Conservation (phyloP, 441 rosid species). For the Theobroma grandiflorum region DNA sequence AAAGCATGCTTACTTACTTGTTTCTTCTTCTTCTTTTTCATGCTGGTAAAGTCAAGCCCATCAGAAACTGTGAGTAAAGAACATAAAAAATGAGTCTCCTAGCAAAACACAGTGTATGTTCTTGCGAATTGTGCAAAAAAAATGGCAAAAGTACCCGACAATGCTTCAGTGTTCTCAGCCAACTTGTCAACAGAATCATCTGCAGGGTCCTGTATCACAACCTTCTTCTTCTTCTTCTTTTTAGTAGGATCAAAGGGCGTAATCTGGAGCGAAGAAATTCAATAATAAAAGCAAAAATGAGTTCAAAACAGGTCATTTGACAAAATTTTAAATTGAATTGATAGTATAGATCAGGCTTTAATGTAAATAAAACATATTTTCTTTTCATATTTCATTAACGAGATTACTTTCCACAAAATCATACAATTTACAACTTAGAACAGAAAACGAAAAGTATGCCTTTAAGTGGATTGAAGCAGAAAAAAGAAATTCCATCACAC, state of each 20-base stretch:
- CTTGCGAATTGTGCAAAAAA: no score
- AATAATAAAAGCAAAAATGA: neutral
- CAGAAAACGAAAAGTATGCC: neutral
- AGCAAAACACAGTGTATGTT: neutral
- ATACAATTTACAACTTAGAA: neutral
- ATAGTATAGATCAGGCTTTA: neutral
- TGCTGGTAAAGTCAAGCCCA: conserved; percentile 79
- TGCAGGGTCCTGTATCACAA: conserved; percentile 38
- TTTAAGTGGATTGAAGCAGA: neutral
- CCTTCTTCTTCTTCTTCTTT: conserved; percentile 61
- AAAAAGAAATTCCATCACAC: neutral
- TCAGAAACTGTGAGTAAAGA: conserved; percentile 66
- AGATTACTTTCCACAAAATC: neutral
- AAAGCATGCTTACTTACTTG: conserved; percentile 54
- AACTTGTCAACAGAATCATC: conserved; percentile 43
- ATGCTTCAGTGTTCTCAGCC: conserved; percentile 42
- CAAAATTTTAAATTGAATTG: neutral
- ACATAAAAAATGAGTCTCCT: neutral
- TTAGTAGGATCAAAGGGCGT: conserved; percentile 51
- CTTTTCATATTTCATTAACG: neutral
- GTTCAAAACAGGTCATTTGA: neutral
- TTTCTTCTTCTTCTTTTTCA: conserved; percentile 98
- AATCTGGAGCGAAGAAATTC: conserved; percentile 21
- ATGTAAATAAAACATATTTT: neutral
- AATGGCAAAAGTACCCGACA: conserved; percentile 32